A percentile compares a stretch with the other conserved stretches of the same genome.
Conservation (phyloP, 345 rosid species). For the Gossypioides kirkii region DNA sequence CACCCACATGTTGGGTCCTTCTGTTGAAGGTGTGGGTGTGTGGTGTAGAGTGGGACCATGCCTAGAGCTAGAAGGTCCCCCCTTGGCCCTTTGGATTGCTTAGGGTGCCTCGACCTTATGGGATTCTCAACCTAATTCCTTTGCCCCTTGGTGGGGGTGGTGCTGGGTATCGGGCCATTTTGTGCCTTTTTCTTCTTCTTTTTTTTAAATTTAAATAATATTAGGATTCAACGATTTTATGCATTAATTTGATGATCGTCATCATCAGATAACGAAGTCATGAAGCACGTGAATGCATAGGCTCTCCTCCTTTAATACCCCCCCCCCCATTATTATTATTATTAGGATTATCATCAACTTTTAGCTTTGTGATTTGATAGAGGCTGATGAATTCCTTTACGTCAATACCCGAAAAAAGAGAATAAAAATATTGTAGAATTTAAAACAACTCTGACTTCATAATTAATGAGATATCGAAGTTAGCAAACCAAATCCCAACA, state of each 20-base stretch:
- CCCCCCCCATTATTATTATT: too few relatives aligned
- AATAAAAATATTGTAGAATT: background rate
- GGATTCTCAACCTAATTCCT: too few relatives aligned
- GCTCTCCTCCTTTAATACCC: background rate
- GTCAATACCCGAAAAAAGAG: background rate
- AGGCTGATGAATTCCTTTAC: background rate
- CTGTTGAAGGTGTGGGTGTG: slow-evolving; percentile 16
- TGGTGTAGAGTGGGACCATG: slow-evolving; percentile 15
- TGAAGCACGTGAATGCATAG: background rate
- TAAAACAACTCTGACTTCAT: background rate
- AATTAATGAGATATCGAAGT: background rate
- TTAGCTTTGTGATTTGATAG: too few relatives aligned
- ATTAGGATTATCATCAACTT: too few relatives aligned
- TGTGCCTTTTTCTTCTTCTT: background rate
- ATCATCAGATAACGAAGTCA: background rate
- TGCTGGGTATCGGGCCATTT: background rate
- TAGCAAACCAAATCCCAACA: background rate
- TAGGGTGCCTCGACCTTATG: background rate
- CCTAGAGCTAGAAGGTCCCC: background rate
- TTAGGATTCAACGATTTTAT: too few relatives aligned
- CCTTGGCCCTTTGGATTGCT: background rate
- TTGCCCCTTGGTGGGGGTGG: too few relatives aligned
- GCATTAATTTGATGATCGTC: background rate
- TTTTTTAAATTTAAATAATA: too few relatives aligned
- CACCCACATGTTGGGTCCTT: slow-evolving; percentile 16